These are phyloP conservation scores for Torrubiella hemipterigena DNA, from an alignment of 2,329 filamentous ascomycete species.

Conservation along the genomic window DNA sequence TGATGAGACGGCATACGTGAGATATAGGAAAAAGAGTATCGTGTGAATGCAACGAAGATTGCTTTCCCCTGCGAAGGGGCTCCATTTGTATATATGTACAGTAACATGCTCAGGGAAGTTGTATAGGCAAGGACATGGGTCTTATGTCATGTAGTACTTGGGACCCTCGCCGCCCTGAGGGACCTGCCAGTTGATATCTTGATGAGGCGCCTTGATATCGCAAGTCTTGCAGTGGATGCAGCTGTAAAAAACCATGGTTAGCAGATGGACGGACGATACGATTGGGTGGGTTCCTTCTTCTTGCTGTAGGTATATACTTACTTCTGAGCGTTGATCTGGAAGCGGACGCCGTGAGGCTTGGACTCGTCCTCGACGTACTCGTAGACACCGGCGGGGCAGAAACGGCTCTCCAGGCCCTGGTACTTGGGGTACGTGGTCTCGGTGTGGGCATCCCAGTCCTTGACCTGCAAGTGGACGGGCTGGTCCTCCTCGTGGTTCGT, in stretches of 20 bases:
- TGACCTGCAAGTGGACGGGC: constrained; percentile 87
- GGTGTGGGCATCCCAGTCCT: constrained; percentile 89
- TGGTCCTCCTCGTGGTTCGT: constrained; percentile 99
- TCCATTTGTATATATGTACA: too few relatives aligned
- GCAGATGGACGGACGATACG: neutral
- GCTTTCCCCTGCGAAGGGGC: too few relatives aligned
- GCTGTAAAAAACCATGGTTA: constrained; percentile 31
- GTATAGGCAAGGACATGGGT: too few relatives aligned
- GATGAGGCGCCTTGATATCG: constrained; percentile 92
- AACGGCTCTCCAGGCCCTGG: constrained; percentile 88
- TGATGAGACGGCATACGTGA: too few relatives aligned
- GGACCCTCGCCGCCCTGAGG: constrained; percentile 80
- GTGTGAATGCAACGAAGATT: too few relatives aligned
- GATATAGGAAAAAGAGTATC: too few relatives aligned
- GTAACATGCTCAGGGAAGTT: too few relatives aligned
- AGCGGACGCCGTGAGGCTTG: constrained; percentile 79
- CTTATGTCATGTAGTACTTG: constrained; percentile 58
- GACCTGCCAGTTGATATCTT: constrained; percentile 96
- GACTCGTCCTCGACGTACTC: constrained; percentile 90
- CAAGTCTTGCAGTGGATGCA: constrained; percentile 99
- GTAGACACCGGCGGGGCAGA: constrained; percentile 95
- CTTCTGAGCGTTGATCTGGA: constrained; percentile 98
- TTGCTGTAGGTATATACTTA: constrained; percentile 46
- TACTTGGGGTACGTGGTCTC: constrained; percentile 73
- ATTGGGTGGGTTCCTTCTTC: too few relatives aligned